Evolutionary conservation across 148 eudicot genomes (phyloP), one percentile per base, ranked within the genome.

Genomic region (Cornus suecica): DNA sequence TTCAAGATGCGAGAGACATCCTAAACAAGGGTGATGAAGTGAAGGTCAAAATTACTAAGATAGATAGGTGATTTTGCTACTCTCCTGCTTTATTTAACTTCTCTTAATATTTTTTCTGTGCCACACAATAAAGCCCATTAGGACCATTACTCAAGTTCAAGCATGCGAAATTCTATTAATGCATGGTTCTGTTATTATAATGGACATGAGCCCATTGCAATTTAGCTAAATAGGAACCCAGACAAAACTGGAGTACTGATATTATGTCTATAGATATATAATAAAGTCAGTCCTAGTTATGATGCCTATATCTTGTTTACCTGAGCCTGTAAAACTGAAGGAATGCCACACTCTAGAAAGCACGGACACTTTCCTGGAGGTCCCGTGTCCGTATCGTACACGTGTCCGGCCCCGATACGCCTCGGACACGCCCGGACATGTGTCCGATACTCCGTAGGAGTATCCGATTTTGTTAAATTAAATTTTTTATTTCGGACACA

Each of bases 1-100:
- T 95, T 80, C 97, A 89, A 74, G 97, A 95, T 69, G 92, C 86
- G 54, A 84, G 97, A 70, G 97, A 95, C 77, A 74, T 89, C 84
- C 86, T 95, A 41, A 82, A 80, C 26, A 90, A 80, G 78, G 97
- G 96, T 73, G 97, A 95, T 76, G 81, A 87, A 70, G 91, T 90
- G 77, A 87, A 83, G 86, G 97, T 85, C 75, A 95, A 92, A 80
- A 66, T 95, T 78, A 81, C 85, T 31, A 82, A 82, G 25, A 80
- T 95, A 73, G 90, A 95, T 82, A 89, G 97, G 99, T 95, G 65
- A 79, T 78, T 37, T 66, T 76, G 13, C 65, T 70, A 63, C 27
- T 14, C 56, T 73, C 63, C 32, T 24, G 27, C 34, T 32, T 10
- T 27, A 32, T 66, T 23, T 24, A 61, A 2, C 13, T 20, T 7